Conservation (phyloP, 768 basidiomycete species). For the Russula virescens region DNA sequence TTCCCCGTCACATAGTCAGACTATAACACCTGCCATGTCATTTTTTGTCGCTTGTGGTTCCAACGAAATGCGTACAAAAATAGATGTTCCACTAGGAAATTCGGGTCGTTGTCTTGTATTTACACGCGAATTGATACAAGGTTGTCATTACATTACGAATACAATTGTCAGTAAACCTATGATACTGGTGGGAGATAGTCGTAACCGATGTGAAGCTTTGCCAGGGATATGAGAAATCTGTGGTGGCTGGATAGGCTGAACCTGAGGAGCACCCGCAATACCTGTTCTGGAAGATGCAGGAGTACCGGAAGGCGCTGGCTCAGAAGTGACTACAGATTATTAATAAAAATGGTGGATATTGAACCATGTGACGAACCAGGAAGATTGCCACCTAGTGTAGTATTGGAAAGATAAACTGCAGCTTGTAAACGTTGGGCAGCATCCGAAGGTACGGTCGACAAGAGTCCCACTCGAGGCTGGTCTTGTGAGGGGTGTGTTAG, state of each 20-base stretch:
- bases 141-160: slow-evolving; percentile 3
- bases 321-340: slow-evolving; percentile 34
- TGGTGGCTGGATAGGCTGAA: slow-evolving; percentile 1
- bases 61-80: too few relatives aligned
- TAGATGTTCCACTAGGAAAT: too few relatives aligned
- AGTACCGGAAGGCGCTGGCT: slow-evolving; percentile 38
- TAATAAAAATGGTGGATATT: neutral
- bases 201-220: neutral
- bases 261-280: slow-evolving; percentile 25
- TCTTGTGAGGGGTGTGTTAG: slow-evolving; percentile 61
- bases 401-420: slow-evolving; percentile 32
- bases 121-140: neutral
- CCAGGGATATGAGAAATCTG: neutral
- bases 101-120: neutral
- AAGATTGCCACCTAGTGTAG: slow-evolving; percentile 30
- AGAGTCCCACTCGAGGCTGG: slow-evolving; percentile 61
- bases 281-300: slow-evolving; percentile 22
- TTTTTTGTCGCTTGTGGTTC: too few relatives aligned
- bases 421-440: slow-evolving; percentile 38
- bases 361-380: slow-evolving; percentile 25
- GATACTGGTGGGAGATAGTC: neutral
- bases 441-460: slow-evolving; percentile 61
- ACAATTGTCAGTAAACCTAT: slow-evolving; percentile 10
- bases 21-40: too few relatives aligned
- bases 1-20: too few relatives aligned